phyloP scores from a whole-genome alignment of 768 basidiomycete genomes.

The Filobasidium floriforme region DNA sequence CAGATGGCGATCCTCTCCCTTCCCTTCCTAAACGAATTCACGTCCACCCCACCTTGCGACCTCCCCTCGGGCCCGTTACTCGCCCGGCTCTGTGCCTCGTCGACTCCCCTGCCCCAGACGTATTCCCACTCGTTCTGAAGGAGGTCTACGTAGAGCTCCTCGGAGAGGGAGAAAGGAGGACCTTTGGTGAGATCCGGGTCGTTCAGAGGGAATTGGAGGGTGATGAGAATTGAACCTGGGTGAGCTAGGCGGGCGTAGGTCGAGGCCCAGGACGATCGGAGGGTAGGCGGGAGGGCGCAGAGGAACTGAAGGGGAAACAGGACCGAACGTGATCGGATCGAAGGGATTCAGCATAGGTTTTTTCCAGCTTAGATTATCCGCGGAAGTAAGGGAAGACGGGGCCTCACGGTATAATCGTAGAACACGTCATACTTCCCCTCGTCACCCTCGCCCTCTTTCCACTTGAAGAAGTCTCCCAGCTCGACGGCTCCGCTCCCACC shows the following conservation, averaged over 20 bases:
- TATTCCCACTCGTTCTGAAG: conserved; percentile 34
- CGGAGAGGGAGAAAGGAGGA: conserved; percentile 32
- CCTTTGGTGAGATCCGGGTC: conserved; percentile 16
- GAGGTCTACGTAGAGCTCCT: conserved; percentile 33
- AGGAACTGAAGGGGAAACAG: no score
- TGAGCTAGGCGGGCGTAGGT: conserved; percentile 24
- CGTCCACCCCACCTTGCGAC: background rate
- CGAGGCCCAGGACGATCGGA: conserved; percentile 28
- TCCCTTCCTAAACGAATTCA: conserved; percentile 5
- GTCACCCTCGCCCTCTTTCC: conserved; percentile 19
- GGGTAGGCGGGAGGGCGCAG: conserved; percentile 33
- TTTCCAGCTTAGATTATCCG: no score
- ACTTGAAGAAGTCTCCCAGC: conserved; percentile 32
- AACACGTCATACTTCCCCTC: conserved; percentile 27
- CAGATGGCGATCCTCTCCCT: conserved; percentile 17
- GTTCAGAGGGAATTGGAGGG: conserved; percentile 38
- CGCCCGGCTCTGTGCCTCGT: conserved; percentile 19
- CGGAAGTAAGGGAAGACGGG: no score
- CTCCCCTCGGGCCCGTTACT: no score
- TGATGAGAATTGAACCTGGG: conserved; percentile 26
- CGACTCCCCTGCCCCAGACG: conserved; percentile 25
- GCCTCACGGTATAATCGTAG: conserved; percentile 41
- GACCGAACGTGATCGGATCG: no score
- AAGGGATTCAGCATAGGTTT: no score
- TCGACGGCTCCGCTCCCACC: conserved; percentile 26